Conservation (phyloP, 768 basidiomycete species). For the Hygrocybe punicea region DNA sequence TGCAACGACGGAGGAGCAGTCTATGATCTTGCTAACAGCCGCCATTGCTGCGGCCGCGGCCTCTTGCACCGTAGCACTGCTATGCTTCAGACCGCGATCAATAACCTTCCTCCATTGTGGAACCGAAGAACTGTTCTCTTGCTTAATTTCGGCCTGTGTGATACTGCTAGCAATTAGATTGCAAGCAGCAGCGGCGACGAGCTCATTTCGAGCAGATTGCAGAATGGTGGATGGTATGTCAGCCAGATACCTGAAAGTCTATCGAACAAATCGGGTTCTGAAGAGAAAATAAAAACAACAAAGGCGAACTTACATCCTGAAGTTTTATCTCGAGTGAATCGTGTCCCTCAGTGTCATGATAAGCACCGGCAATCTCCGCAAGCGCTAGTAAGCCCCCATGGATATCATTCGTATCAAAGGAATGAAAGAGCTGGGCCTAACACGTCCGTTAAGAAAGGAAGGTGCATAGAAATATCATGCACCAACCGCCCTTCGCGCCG, state of each 20-base stretch:
- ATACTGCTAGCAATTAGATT: constrained; percentile 63
- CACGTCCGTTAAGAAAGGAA: neutral
- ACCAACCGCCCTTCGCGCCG: constrained; percentile 49
- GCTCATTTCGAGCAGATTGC: constrained; percentile 63
- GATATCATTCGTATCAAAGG: constrained; percentile 64
- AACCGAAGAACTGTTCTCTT: constrained; percentile 40
- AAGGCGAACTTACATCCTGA: constrained; percentile 44
- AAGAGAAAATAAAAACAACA: neutral
- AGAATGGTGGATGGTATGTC: constrained; percentile 57
- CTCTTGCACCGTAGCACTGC: constrained; percentile 62
- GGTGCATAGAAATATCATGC: constrained; percentile 21
- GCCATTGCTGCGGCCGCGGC: constrained; percentile 70
- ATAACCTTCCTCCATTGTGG: constrained; percentile 68
- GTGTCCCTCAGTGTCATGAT: constrained; percentile 33
- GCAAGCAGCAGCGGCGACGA: constrained; percentile 70
- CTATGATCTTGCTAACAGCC: constrained; percentile 62
- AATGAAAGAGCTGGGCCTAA: constrained; percentile 56
- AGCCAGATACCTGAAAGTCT: constrained; percentile 67
- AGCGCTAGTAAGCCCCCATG: constrained; percentile 82
- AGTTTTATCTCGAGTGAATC: constrained; percentile 36
- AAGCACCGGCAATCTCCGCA: constrained; percentile 67
- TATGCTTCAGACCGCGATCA: constrained; percentile 69
- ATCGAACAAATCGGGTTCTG: neutral
- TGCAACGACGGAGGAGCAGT: constrained; percentile 58
- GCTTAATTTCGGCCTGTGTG: constrained; percentile 52